Evolutionary conservation across 352 stramenopile species (phyloP).

Genomic region (Phytophthora sp.): DNA sequence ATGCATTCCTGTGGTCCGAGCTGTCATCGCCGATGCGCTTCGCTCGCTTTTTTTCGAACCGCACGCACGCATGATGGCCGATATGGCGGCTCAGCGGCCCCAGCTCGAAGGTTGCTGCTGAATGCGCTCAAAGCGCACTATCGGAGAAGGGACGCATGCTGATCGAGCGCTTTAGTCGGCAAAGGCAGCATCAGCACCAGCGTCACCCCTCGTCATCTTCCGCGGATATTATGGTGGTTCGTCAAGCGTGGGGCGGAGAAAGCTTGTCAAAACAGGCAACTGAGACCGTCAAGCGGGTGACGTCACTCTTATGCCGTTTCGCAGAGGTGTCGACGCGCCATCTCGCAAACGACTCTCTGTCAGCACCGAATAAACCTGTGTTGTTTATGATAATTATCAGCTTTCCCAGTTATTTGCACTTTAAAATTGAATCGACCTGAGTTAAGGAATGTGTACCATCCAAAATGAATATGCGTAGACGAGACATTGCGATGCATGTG

Average conservation of each 20-base stretch:
- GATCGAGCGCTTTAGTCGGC: too few species aligned
- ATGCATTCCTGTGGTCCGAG: conserved; percentile 16
- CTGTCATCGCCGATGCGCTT: conserved; percentile 26
- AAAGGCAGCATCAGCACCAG: neutral
- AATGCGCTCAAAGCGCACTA: neutral
- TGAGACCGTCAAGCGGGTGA: conserved; percentile 13
- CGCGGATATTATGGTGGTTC: neutral
- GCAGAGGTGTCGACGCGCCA: conserved; percentile 5
- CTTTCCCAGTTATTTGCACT: too few species aligned
- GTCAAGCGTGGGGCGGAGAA: conserved; percentile 2
- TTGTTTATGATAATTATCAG: too few species aligned
- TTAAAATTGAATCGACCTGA: too few species aligned
- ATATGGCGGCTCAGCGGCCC: neutral
- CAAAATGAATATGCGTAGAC: conserved; percentile 24
- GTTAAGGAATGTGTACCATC: too few species aligned
- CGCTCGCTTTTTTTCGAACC: conserved; percentile 25
- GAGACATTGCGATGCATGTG: conserved; percentile 3
- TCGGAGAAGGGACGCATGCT: too few species aligned
- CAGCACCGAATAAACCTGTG: too few species aligned
- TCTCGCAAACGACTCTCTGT: too few species aligned
- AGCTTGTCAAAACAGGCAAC: conserved; percentile 12
- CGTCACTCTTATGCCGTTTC: conserved; percentile 19
- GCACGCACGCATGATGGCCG: conserved; percentile 12
- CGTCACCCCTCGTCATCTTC: neutral
- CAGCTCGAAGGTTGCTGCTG: neutral